These are phyloP conservation scores for Boletus barrowsii DNA, from an alignment of 768 basidiomycete genomes.

Conservation along the genomic window DNA sequence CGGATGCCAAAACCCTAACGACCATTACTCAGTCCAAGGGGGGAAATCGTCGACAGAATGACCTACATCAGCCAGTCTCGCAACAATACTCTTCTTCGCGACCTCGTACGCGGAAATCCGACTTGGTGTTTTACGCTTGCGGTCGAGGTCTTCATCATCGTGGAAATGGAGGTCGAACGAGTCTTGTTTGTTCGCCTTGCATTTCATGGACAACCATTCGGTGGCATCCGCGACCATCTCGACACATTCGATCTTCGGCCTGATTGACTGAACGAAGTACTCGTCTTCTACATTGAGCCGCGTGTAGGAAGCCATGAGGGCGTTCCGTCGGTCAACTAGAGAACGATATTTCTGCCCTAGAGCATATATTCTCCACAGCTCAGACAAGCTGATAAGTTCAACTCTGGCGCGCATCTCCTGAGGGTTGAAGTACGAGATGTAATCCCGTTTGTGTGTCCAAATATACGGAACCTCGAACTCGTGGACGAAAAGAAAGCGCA, in stretches of 20 bases:
- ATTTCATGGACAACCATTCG: constrained; percentile 87
- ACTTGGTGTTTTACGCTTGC: constrained; percentile 79
- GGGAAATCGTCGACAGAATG: not conserved
- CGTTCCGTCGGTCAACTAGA: constrained; percentile 67
- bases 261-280: constrained; percentile 72
- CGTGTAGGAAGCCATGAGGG: constrained; percentile 60
- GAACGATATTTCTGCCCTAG: constrained; percentile 90
- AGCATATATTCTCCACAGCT: constrained; percentile 90
- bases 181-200: constrained; percentile 69
- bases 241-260: constrained; percentile 68
- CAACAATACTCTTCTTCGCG: constrained; percentile 73
- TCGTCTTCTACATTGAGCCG: constrained; percentile 67
- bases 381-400: constrained; percentile 71
- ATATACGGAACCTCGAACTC: constrained; percentile 94
- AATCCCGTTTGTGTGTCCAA: constrained; percentile 90
- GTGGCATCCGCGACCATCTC: constrained; percentile 89
- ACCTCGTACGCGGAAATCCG: constrained; percentile 82
- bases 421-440: constrained; percentile 79
- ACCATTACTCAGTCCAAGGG: not conserved
- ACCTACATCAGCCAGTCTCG: constrained; percentile 77
- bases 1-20: constrained; percentile 81
- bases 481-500: constrained; percentile 81
- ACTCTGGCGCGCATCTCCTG: constrained; percentile 56
- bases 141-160: constrained; percentile 57
- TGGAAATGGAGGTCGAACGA: constrained; percentile 63